Conservation (phyloP, 306 rosid genomes). For the Bauhinia variegata region DNA sequence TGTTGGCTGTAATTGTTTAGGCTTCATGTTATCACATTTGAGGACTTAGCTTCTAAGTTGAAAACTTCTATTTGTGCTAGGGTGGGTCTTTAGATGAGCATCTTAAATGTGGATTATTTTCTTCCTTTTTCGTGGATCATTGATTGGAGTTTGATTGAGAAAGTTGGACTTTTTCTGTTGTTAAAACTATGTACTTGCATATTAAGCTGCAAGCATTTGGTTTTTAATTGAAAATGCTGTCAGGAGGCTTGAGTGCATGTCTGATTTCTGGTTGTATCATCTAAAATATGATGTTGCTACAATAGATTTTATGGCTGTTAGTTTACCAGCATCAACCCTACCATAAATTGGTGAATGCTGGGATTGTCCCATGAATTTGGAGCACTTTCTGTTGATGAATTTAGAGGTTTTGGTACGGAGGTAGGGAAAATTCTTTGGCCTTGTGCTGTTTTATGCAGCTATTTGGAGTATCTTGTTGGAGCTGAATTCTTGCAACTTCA, state of each 20-base stretch:
- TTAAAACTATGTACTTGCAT: too few relatives aligned
- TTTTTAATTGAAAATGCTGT: neutral
- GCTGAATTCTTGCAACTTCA: too few relatives aligned
- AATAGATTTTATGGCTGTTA: slow-evolving; percentile 11
- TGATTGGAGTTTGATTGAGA: neutral
- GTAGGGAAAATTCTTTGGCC: too few relatives aligned
- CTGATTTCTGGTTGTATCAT: slow-evolving; percentile 5
- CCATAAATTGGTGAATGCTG: too few relatives aligned
- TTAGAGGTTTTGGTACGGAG: too few relatives aligned
- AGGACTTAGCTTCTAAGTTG: neutral
- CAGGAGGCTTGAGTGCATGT: neutral
- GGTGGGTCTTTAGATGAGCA: slow-evolving; percentile 1
- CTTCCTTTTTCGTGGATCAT: neutral
- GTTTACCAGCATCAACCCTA: too few relatives aligned
- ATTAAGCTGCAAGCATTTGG: neutral
- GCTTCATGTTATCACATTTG: neutral
- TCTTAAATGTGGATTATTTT: neutral
- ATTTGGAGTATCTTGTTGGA: too few relatives aligned
- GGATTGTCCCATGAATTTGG: too few relatives aligned
- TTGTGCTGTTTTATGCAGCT: too few relatives aligned
- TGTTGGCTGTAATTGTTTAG: neutral
- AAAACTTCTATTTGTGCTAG: neutral
- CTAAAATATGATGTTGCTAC: slow-evolving; percentile 15
- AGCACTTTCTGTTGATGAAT: too few relatives aligned
- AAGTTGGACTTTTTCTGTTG: neutral